Conservation (phyloP, 2,329 filamentous ascomycete species). For the Aspergillus latus region DNA sequence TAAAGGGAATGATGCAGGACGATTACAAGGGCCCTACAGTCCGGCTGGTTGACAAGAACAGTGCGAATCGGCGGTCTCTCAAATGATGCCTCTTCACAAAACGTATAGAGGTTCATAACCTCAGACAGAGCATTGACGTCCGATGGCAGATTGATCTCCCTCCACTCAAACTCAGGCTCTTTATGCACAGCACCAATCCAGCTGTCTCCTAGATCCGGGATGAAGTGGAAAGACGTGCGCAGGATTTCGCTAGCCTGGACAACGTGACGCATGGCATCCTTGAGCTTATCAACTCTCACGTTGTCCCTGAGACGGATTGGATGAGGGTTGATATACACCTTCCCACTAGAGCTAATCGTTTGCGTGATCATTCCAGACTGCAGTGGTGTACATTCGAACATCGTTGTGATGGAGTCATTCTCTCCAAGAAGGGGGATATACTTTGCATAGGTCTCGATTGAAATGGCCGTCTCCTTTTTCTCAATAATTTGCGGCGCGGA, state of each 20-base stretch:
- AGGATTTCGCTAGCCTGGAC: slow-evolving; percentile 61
- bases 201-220: slow-evolving; percentile 19
- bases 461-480: background rate
- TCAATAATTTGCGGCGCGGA: slow-evolving; percentile 9
- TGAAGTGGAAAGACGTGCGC: slow-evolving; percentile 54
- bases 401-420: slow-evolving; percentile 23
- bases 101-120: slow-evolving; percentile 15
- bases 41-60: slow-evolving; percentile 32
- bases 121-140: slow-evolving; percentile 16
- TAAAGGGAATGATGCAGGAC: slow-evolving; percentile 82
- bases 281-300: slow-evolving; percentile 51
- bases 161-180: slow-evolving; percentile 21
- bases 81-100: slow-evolving; percentile 23
- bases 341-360: slow-evolving; percentile 54
- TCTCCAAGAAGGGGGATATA: slow-evolving; percentile 19
- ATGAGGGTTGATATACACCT: slow-evolving; percentile 75
- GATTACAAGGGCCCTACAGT: slow-evolving; percentile 50
- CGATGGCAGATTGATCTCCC: slow-evolving; percentile 22
- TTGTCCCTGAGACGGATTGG: slow-evolving; percentile 52
- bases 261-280: slow-evolving; percentile 57
- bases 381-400: slow-evolving; percentile 66
- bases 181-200: slow-evolving; percentile 33
- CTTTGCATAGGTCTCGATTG: slow-evolving; percentile 15
- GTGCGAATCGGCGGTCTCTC: slow-evolving; percentile 33
- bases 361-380: slow-evolving; percentile 81